Conservation (phyloP, 2,329 filamentous ascomycete genomes). For the Aspergillus fischeri region DNA sequence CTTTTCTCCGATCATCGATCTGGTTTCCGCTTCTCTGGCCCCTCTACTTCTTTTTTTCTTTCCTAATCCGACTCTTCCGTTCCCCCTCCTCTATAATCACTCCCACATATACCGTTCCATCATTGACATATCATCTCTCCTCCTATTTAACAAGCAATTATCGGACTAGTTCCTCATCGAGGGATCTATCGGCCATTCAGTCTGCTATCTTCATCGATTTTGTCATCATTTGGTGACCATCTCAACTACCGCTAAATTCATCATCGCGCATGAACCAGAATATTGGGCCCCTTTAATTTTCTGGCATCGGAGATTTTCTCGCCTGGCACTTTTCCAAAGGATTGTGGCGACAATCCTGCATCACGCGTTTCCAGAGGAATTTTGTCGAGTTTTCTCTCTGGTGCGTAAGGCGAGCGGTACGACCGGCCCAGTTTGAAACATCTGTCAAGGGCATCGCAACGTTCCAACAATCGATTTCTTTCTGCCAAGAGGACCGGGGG, state of each 20-base stretch:
- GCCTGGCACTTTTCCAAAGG: constrained; percentile 19
- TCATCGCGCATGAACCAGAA: background rate
- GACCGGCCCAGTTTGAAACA: constrained; percentile 25
- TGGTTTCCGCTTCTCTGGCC: background rate
- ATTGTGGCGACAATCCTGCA: constrained; percentile 9
- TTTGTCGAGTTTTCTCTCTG: background rate
- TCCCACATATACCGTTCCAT: background rate
- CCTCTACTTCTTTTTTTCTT: constrained; percentile 1
- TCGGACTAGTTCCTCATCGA: background rate
- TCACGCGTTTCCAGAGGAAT: background rate
- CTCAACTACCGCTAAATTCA: background rate
- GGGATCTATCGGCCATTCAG: background rate
- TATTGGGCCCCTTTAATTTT: background rate
- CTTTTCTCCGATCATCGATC: background rate
- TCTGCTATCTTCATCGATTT: background rate
- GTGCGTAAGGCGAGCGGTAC: constrained; percentile 13
- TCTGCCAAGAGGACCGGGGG: constrained; percentile 11
- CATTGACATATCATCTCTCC: background rate
- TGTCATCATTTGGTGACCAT: background rate
- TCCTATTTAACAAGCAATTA: background rate
- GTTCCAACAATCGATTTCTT: constrained; percentile 6
- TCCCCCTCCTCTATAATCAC: background rate
- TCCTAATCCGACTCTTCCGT: background rate
- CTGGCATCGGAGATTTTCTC: background rate
- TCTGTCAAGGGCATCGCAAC: constrained; percentile 12